Percentiles rank a stretch among this genome's conserved stretches.
These are phyloP conservation scores for Colletotrichum tropicicola DNA, from an alignment of 2,329 filamentous ascomycete genomes.

Conservation along the genomic window DNA sequence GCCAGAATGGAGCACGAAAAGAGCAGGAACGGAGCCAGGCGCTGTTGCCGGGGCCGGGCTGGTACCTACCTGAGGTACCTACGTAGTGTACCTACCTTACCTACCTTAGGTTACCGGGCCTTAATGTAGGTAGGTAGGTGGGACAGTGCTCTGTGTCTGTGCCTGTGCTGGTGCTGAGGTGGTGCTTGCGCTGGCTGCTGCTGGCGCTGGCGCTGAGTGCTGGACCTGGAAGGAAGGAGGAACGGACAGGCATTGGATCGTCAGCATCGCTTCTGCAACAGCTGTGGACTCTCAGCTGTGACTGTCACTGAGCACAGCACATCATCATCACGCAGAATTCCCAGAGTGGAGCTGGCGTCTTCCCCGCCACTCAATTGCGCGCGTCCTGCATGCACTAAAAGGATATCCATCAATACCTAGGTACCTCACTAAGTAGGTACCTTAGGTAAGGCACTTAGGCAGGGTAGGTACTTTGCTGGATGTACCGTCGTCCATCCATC, in stretches of 20 bases:
- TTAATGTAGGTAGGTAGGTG: background rate
- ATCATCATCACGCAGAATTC: background rate
- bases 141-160: no score
- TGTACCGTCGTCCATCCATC: no score
- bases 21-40: background rate
- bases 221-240: no score
- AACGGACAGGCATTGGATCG: background rate
- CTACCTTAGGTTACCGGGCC: no score
- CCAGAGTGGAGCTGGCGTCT: background rate
- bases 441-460: no score
- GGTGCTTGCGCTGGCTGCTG: no score
- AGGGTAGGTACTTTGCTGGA: no score
- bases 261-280: background rate
- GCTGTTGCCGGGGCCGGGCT: background rate
- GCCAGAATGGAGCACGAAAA: background rate
- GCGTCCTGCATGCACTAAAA: slow-evolving; percentile 3
- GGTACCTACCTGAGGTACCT: background rate
- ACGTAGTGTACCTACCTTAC: background rate
- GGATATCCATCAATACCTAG: background rate
- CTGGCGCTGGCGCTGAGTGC: no score
- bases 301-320: slow-evolving; percentile 3
- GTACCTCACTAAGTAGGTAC: no score
- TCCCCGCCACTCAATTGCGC: slow-evolving; percentile 2
- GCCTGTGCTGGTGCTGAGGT: no score
- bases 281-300: background rate